A percentile compares a stretch with the other conserved stretches of the same genome.
Conservation (phyloP, 208 protist genomes). For the Leishmania arabica region DNA sequence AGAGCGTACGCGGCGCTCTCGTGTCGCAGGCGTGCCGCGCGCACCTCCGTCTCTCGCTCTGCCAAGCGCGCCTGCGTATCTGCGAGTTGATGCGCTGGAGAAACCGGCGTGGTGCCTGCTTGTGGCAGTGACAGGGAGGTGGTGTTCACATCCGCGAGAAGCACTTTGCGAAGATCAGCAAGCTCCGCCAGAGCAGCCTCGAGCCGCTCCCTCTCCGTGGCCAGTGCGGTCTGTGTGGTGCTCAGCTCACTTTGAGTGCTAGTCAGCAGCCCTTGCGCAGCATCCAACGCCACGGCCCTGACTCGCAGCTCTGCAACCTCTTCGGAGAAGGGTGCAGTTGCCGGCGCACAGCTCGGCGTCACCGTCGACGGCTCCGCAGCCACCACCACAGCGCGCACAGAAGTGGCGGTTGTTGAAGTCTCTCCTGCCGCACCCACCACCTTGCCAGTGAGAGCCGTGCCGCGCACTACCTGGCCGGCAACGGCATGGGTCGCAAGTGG, state of each 20-base stretch:
- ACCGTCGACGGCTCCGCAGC: background rate
- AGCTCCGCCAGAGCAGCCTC: conserved; percentile 2
- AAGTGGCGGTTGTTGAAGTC: background rate
- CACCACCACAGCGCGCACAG: conserved; percentile 8
- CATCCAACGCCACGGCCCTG: conserved; percentile 20
- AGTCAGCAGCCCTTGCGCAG: conserved; percentile 23
- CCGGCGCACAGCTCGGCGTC: background rate
- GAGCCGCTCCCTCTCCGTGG: conserved; percentile 6
- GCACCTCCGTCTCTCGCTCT: conserved; percentile 8
- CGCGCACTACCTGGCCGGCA: conserved; percentile 10
- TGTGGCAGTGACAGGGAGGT: background rate
- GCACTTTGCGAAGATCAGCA: conserved; percentile 11
- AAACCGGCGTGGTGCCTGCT: background rate
- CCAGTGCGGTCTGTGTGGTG: background rate
- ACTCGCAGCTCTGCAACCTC: conserved; percentile 23
- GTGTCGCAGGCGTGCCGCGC: conserved; percentile 10
- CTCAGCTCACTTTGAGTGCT: conserved; percentile 22
- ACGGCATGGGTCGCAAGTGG: background rate
- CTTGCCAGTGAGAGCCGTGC: conserved; percentile 18
- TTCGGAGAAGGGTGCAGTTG: conserved; percentile 4
- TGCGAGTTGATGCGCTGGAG: conserved; percentile 1
- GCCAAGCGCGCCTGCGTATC: conserved; percentile 17
- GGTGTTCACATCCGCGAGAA: background rate
- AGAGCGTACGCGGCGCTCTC: conserved; percentile 33
- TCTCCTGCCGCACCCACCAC: conserved; percentile 7